Base-by-base conservation (phyloP, 1,139 yeast genomes). In the Nakaseomyces glabratus region DNA sequence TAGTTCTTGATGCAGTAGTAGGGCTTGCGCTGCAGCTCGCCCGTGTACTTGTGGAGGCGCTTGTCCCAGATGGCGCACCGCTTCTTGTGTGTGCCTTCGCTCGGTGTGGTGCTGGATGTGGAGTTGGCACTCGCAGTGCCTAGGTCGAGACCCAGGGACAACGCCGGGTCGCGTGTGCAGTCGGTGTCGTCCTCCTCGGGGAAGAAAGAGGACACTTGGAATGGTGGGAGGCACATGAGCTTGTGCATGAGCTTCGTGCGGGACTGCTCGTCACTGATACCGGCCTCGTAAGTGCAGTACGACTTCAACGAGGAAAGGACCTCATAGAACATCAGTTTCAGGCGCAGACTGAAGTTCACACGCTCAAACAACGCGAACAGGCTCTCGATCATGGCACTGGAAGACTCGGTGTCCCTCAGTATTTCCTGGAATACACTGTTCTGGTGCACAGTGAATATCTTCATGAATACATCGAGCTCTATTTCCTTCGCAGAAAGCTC, bases 311-410 rank as follows among this genome's bases (percentile, higher is more conserved):
- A 68, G 2, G 76, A 58, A 25, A 79, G 56, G 30, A 79, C 63
- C 51, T 81, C 90, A 47, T 76, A 77, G 1, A 79, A 58, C 42
- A 79, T 58, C 36, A 79, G 71, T 46, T 70, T 71, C 40, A 79
- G 52, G 43, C 71, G 71, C 33, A 72, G 71, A 46, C 67, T 66
- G 23, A 56, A 47, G 8, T 51, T 49, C 4, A 51, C 42, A 26
- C 50, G 52, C n/a, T 52, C 49, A 31, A 54, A 55, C n/a, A 55
- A 34, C 8, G 30, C 22, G 33, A 46, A 48, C 28, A 52, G 30
- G 24, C 35, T 32, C 10, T 38, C 40, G 9, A 53, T 40, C 19
- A 51, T 35, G 3, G 38, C 30, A 8, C 31, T 28, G 3, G 36
- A 20, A 1, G 21, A 17, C 11, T 32, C 33, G 6, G 35, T 35